Evolutionary conservation across 139 green algal genomes (phyloP).

Genomic region (Micractinium sp.): DNA sequence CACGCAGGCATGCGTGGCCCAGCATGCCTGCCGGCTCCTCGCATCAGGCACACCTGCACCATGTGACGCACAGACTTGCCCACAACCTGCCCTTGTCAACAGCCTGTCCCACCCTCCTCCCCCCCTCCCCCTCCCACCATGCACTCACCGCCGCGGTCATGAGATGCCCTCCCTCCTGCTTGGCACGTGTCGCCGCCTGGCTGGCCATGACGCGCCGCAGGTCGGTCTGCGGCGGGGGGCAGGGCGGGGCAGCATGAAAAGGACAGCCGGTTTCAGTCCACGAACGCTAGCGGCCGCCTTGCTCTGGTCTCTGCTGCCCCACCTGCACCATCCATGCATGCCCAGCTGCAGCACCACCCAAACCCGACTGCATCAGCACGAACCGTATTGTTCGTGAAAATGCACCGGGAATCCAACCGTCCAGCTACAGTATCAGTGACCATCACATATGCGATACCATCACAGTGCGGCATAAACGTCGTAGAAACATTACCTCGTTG

Average conservation of each 20-base stretch:
- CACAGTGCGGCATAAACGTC: too few relatives aligned
- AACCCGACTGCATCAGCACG: too few relatives aligned
- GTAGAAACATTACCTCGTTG: neutral
- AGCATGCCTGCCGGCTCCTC: too few relatives aligned
- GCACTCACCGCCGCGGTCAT: slow-evolving; percentile 45
- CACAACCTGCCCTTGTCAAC: neutral
- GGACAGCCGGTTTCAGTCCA: neutral
- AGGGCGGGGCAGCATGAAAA: neutral
- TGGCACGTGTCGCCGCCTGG: slow-evolving; percentile 5
- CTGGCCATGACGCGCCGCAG: slow-evolving; percentile 34
- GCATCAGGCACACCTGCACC: too few relatives aligned
- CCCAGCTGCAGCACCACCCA: neutral
- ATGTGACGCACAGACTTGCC: too few relatives aligned
- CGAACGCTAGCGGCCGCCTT: neutral
- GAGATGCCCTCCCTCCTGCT: slow-evolving; percentile 27
- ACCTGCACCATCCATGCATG: neutral
- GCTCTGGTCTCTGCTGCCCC: neutral
- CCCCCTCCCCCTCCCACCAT: neutral
- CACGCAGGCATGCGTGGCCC: too few relatives aligned
- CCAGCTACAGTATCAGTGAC: neutral
- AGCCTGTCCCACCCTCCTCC: neutral
- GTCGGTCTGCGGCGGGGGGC: neutral
- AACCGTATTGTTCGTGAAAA: neutral
- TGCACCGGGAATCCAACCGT: neutral
- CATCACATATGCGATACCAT: neutral